phyloP scores from a whole-genome alignment of 176 grass and related monocot species.

The Paspalum notatum region DNA sequence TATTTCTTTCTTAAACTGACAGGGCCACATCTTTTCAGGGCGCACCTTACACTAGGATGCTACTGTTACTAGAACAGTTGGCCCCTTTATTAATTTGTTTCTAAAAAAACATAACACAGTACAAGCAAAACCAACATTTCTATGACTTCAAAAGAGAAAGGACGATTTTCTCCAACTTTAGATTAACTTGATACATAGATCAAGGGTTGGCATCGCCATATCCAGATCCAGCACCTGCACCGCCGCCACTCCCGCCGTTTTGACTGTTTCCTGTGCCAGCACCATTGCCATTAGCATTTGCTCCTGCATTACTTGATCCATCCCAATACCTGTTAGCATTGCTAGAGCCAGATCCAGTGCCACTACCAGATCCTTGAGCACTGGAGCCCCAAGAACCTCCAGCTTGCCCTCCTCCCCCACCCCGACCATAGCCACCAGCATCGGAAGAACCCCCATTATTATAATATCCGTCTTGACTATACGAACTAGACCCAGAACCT shows the following conservation, averaged over 20 bases:
- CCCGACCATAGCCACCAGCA: background rate
- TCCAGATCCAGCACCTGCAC: background rate
- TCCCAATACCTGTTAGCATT: background rate
- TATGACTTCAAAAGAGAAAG: background rate
- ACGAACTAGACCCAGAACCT: background rate
- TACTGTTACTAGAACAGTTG: background rate
- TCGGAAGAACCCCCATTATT: background rate
- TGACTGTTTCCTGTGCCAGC: background rate
- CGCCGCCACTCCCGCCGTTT: background rate
- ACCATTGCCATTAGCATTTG: background rate
- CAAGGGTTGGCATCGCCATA: background rate
- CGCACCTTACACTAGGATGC: background rate
- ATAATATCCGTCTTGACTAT: background rate
- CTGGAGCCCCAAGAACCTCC: background rate
- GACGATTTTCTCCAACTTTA: background rate
- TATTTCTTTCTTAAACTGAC: background rate
- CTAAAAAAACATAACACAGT: background rate
- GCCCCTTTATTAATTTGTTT: conserved; percentile 2
- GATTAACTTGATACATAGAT: background rate
- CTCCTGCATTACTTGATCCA: background rate
- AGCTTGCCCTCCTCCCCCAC: background rate
- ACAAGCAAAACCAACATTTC: background rate
- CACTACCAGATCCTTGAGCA: conserved; percentile 1
- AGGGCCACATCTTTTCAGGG: background rate
- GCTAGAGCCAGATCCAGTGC: conserved; percentile 21